Base-by-base conservation (phyloP, 2,329 filamentous ascomycete species). In the Zelopaecilomyces penicillatus region DNA sequence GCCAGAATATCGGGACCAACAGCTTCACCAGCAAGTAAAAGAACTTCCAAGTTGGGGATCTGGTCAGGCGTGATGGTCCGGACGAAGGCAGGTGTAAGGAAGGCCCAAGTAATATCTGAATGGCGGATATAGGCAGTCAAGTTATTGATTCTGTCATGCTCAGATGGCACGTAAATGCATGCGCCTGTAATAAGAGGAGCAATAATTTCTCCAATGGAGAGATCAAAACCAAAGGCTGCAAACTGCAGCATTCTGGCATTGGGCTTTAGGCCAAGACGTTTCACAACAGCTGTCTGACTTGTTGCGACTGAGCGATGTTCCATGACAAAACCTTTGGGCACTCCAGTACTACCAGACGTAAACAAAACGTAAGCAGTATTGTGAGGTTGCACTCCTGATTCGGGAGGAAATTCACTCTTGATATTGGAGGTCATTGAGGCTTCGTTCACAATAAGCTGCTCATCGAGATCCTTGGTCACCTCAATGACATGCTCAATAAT, bases 271-370 rank as follows among this genome's bases (percentile, higher is more conserved):
- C 49, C 43, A 6, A 46, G 39, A 7, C 44, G 30, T 3, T 52
- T 47, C 4, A 36, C 37, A 3, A 37, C 52, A 43, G 38, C 50
- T n/a, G 40, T 37, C 27, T 50, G 32, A 0, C 50, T 39, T 3
- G 45, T 40, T 30, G 44, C 47, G 11, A 56, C 42, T 10, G 43
- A 42, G 4, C 47, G 30, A 34, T 58, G 57, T 5, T 50, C 44
- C 28, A 58, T 42, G 2, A 52, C 41, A 7, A 54, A 47, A 6
- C 54, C 57, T 32, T 59, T 60, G 2, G 58, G 53, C 2, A 43
- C 50, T 1, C 54, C 58, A 0, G 57, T 60, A 11, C 49, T 56
- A 4, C 55, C 58, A 2, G 54, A 56, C 0, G 58, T 60, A 19
- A 59, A 60, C 5, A 57, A 28, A 0, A 53, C 45, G 41, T 57